These are phyloP conservation scores for Gentiana dahurica DNA, from an alignment of 257 asterid genomes.

Conservation along the genomic window DNA sequence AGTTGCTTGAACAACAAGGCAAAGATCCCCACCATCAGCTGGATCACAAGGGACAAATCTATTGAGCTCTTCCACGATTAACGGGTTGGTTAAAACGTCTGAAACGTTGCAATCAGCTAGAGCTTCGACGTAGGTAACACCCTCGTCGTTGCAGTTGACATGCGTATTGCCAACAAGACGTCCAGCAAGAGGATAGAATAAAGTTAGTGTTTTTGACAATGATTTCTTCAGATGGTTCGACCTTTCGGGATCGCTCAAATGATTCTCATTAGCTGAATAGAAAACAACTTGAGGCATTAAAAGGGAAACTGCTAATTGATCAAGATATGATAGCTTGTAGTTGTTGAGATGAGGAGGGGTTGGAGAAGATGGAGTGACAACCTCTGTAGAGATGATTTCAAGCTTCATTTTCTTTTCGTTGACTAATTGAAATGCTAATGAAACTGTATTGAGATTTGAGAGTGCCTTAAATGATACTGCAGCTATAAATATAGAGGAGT, in stretches of 20 bases:
- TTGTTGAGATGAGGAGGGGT: slow-evolving; percentile 16
- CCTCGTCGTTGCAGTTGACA: slow-evolving; percentile 35
- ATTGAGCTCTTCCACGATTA: slow-evolving; percentile 18
- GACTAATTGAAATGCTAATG: too few relatives aligned
- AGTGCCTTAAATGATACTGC: too few relatives aligned
- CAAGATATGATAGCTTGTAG: slow-evolving; percentile 38
- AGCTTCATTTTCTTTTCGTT: slow-evolving; percentile 8
- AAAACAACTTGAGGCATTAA: slow-evolving; percentile 29
- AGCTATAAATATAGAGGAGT: too few relatives aligned
- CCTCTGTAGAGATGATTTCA: slow-evolving; percentile 24
- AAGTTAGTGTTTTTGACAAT: slow-evolving; percentile 22
- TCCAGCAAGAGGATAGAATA: slow-evolving; percentile 42
- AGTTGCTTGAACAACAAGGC: slow-evolving; percentile 19
- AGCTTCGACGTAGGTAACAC: slow-evolving; percentile 22
- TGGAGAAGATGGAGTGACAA: slow-evolving; percentile 26
- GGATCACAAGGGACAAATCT: slow-evolving; percentile 26
- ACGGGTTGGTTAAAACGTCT: neutral
- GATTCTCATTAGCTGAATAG: slow-evolving; percentile 10
- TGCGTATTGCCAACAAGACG: slow-evolving; percentile 16
- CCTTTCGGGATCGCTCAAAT: slow-evolving; percentile 12
- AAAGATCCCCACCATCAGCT: slow-evolving; percentile 13
- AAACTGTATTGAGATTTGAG: too few relatives aligned
- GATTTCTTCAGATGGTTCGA: slow-evolving; percentile 25
- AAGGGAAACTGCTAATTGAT: slow-evolving; percentile 25
- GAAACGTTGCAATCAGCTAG: slow-evolving; percentile 20